Conservation (phyloP, 805 yeast species). For the Candida orba region DNA sequence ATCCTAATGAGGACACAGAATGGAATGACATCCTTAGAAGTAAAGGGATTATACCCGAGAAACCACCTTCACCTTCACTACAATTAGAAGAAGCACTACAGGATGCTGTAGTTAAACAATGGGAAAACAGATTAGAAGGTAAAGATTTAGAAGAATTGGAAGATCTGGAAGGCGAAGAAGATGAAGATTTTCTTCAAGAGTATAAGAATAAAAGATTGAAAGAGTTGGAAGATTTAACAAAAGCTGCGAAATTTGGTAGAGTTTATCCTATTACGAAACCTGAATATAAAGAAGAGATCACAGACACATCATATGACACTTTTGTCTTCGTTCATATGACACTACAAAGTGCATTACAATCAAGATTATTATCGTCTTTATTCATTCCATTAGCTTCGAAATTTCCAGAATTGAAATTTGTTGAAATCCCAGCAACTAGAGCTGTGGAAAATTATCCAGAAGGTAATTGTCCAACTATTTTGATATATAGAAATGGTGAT, state of each 20-base stretch:
- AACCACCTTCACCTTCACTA: constrained; percentile 81
- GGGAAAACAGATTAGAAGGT: constrained; percentile 74
- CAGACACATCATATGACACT: constrained; percentile 61
- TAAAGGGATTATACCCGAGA: constrained; percentile 88
- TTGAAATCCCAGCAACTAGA: constrained; percentile 84
- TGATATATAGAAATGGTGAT: constrained; percentile 72
- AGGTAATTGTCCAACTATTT: constrained; percentile 80
- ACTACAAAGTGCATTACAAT: constrained; percentile 59
- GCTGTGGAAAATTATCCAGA: constrained; percentile 93
- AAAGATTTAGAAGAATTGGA: constrained; percentile 77
- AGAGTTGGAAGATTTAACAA: constrained; percentile 58
- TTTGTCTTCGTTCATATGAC: constrained; percentile 78
- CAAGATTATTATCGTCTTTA: constrained; percentile 60
- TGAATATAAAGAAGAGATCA: constrained; percentile 80
- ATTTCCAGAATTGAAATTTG: constrained; percentile 80
- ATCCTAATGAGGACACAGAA: constrained; percentile 95
- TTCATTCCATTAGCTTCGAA: constrained; percentile 52
- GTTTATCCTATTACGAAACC: constrained; percentile 78
- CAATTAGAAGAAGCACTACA: constrained; percentile 83
- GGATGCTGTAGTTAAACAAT: constrained; percentile 72
- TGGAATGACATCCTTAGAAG: constrained; percentile 94
- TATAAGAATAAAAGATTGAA: constrained; percentile 72
- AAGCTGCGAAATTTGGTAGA: constrained; percentile 58
- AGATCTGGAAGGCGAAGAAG: constrained; percentile 86
- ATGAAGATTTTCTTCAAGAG: constrained; percentile 76